Evolutionary conservation across 768 basidiomycete genomes (phyloP), one percentile per base, ranked within the genome.

Genomic region (Fomitopsis pulvina): DNA sequence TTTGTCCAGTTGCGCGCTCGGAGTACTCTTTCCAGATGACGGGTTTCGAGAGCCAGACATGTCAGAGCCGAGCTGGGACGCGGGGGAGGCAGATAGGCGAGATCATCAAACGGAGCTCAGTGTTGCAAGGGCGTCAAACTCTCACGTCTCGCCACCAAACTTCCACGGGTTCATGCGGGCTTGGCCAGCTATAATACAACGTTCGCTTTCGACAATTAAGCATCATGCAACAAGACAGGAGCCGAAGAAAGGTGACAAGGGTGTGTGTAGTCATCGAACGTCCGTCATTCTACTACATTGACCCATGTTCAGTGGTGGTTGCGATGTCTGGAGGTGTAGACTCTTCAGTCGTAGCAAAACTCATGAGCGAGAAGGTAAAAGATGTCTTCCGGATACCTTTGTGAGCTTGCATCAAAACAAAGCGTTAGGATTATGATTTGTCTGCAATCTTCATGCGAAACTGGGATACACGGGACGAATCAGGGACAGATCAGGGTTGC

Each of bases 281-380:
- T 5, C 11, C 34, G n/a, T 5, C 11, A 25, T 1, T 38, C 6
- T 21, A 18, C 6, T 29, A n/a, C n/a, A n/a, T n/a, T n/a, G n/a
- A n/a, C n/a, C n/a, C 45, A 41, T 10, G 22, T 30, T 14, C 55
- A 93, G 93, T 98, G 41, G 79, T 89, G 5, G 80, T 95, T 7
- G 92, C 88, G 20, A 93, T 96, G 88, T 94, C 91, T 0, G 94
- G 94, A 24, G 94, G 94, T 2, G 93, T 97, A 11, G 94, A 98
- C 64, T 95, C 92, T 4, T 92, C 90, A 2, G 91, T 95, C 10
- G 71, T 89, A 1, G 89, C 93, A n/a, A 73, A 76, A 51, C 67
- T 96, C 8, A 69, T 96, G 20, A 72, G 83, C 12, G 76, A 84
- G 39, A 67, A 85, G 62, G 90, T 87, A 16, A 16, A 54, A 51